Evolutionary conservation across 495 filamentous ascomycete species (phyloP), one percentile per base, ranked within the genome.

Genomic region (Cercophora sp.): DNA sequence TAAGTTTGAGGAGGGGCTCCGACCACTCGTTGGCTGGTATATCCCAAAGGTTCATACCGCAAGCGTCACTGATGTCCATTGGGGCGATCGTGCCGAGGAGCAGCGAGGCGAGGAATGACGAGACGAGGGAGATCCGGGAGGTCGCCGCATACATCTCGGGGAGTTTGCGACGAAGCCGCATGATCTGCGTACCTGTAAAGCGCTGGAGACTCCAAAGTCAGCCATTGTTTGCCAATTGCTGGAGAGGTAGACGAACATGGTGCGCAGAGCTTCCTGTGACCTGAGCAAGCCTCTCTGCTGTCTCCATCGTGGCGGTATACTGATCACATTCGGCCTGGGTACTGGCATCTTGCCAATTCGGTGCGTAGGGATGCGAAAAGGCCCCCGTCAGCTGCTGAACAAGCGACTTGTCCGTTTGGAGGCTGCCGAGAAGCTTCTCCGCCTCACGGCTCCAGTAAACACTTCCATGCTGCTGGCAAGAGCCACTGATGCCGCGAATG

Each of bases 311-410:
- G 10, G 71, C 75, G 65, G 97, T 91, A 63, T 96, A 96, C 57
- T 77, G 74, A 61, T 96, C 90, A 68, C 92, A 96, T 67, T 98
- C 87, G 43, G 75, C 73, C 73, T 96, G 90, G 0, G 93, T 97
- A 67, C 89, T 95, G 39, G 88, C 82, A 67, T 98, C 93, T 69
- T 97, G 93, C 93, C 93, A 98, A 70, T 97, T 98, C 6, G 93
- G 93, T 51, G 86, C 90, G 70, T 81, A 91, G 6, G 86, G 85
- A 67, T 94, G 87, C 5, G 89, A 87, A 64, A 98, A 95, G 0
- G 86, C 89, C 1, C 68, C 70, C 10, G 70, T 68, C 8, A 92
- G 69, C 69, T 93, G 88, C 36, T 85, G 81, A 32, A 89, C 79
- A 19, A 92, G 71, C 1, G 72, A 59, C 64, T 78, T 80, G 32